These are phyloP conservation scores for Ogataea corticis DNA, from an alignment of 805 yeast genomes.

Conservation along the genomic window DNA sequence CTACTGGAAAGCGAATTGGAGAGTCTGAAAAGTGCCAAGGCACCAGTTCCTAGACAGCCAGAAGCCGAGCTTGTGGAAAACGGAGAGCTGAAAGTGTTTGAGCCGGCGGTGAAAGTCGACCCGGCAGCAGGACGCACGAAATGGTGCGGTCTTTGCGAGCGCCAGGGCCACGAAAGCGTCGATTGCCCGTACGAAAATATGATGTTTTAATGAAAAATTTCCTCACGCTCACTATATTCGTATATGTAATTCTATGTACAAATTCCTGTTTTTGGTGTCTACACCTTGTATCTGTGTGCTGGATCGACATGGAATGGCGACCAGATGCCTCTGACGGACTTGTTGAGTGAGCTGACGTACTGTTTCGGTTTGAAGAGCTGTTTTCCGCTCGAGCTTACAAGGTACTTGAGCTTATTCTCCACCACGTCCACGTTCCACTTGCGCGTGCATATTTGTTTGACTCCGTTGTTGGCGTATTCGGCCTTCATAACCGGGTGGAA, in stretches of 20 bases:
- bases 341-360: conserved; percentile 78
- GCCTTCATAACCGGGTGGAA: conserved; percentile 73
- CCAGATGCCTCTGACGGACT: conserved; percentile 95
- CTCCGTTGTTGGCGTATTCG: conserved; percentile 44
- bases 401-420: conserved; percentile 59
- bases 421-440: conserved; percentile 67
- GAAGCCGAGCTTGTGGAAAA: conserved; percentile 6
- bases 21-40: background rate
- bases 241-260: conserved; percentile 14
- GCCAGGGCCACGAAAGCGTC: conserved; percentile 82
- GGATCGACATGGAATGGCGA: conserved; percentile 84
- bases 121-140: conserved; percentile 71
- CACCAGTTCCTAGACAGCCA: background rate
- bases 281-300: conserved; percentile 47
- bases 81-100: conserved; percentile 39
- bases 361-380: conserved; percentile 61
- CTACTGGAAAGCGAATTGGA: background rate
- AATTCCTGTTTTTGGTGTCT: conserved; percentile 5
- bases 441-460: conserved; percentile 63
- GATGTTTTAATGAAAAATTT: conserved; percentile 20
- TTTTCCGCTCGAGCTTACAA: conserved; percentile 70
- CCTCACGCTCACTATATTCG: background rate
- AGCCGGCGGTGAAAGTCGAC: conserved; percentile 51
- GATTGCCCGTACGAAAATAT: conserved; percentile 82
- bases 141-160: conserved; percentile 95